Percentiles rank a stretch among this genome's conserved stretches.
Evolutionary conservation across 2,329 filamentous ascomycete genomes (phyloP).

Genomic region (Alternaria alternata): DNA sequence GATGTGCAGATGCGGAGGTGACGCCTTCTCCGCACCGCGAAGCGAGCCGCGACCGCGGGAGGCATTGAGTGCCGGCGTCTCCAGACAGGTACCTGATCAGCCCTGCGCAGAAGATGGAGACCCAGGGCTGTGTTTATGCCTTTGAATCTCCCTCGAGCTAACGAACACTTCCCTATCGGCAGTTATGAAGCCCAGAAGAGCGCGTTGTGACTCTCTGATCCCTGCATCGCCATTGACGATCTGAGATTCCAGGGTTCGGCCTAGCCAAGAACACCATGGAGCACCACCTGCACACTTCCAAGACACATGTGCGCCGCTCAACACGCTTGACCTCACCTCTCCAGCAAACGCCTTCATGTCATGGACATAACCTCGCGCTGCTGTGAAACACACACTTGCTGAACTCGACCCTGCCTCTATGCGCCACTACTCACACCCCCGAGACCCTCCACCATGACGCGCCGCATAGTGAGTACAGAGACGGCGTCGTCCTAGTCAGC

Average conservation of each 20-base stretch:
- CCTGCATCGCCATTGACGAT: constrained; percentile 27
- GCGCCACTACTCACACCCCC: constrained; percentile 19
- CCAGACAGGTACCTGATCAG: too few species aligned
- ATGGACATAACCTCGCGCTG: constrained; percentile 21
- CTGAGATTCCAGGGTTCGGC: constrained; percentile 17
- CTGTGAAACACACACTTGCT: constrained; percentile 12
- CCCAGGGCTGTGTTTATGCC: too few species aligned
- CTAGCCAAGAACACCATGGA: constrained; percentile 27
- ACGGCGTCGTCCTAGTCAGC: neutral
- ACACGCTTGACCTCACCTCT: neutral
- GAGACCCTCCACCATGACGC: constrained; percentile 46
- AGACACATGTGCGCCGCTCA: neutral
- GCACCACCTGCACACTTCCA: constrained; percentile 17
- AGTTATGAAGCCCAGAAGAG: neutral
- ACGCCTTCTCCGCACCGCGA: constrained; percentile 17
- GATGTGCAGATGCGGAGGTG: constrained; percentile 24
- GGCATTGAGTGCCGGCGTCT: too few species aligned
- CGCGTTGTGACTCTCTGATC: neutral
- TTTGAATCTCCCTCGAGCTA: fast-evolving
- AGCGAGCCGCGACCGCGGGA: constrained; percentile 2
- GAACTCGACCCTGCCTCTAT: constrained; percentile 18
- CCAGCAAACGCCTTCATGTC: constrained; percentile 8
- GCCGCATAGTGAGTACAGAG: constrained; percentile 47
- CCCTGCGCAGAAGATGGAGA: too few species aligned
- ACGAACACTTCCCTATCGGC: too few species aligned